Percentiles rank a stretch among this genome's conserved stretches.
These are phyloP conservation scores for Elaeis oleifera DNA, from an alignment of 202 grass and related monocot species.

Conservation along the genomic window DNA sequence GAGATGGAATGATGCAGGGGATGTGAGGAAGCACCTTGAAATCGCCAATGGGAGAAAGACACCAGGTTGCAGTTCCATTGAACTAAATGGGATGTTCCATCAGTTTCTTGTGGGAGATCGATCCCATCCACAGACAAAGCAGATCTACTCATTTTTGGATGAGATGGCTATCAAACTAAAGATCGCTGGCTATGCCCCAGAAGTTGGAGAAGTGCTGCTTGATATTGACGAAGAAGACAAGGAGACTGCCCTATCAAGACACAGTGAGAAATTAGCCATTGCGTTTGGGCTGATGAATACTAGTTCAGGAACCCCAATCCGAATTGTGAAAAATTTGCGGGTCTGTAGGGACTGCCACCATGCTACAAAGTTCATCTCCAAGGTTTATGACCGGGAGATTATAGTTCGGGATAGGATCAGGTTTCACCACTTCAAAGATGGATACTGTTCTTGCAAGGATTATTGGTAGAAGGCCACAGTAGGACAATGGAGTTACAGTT, in stretches of 20 bases:
- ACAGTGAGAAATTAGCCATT: conserved; percentile 9
- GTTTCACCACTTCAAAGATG: conserved; percentile 4
- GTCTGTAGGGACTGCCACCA: conserved; percentile 3
- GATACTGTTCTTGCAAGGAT: conserved; percentile 1
- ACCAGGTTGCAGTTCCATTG: conserved; percentile 10
- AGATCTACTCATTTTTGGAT: conserved; percentile 7
- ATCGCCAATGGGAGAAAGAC: background rate
- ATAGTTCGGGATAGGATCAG: conserved; percentile 1
- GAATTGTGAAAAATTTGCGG: background rate
- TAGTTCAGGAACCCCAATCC: background rate
- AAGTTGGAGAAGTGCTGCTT: background rate
- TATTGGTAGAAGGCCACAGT: background rate
- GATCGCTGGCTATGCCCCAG: conserved; percentile 2
- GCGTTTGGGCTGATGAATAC: conserved; percentile 6
- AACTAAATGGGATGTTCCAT: conserved; percentile 7
- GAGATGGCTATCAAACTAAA: conserved; percentile 15
- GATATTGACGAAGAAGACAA: background rate
- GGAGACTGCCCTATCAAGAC: background rate
- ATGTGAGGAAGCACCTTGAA: conserved; percentile 2
- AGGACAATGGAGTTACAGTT: no score
- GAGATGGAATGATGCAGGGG: conserved; percentile 2
- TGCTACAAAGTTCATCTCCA: conserved; percentile 10
- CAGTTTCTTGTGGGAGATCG: conserved; percentile 6
- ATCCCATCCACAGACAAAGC: conserved; percentile 5
- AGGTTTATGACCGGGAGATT: background rate